Evolutionary conservation across 495 filamentous ascomycete species (phyloP).

Genomic region (Trichoderma orchidacearum): DNA sequence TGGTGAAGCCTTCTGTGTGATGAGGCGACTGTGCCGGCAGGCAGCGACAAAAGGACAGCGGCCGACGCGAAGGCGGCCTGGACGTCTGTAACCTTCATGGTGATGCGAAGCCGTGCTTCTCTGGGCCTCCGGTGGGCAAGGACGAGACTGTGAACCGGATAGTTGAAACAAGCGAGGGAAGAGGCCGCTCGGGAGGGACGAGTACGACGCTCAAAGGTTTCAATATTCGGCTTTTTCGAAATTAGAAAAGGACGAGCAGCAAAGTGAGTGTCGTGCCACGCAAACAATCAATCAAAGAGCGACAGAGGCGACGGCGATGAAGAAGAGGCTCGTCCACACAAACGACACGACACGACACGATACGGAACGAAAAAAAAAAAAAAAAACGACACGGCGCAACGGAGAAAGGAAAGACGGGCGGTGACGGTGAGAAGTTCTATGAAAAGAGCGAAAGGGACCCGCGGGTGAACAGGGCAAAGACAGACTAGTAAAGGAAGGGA

Average conservation of each 20-base stretch:
- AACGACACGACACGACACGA: not conserved
- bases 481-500: not conserved
- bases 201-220: not conserved
- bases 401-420: too few relatives aligned
- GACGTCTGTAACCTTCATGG: slow-evolving; percentile 1
- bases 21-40: not conserved
- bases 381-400: not conserved
- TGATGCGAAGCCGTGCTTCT: too few relatives aligned
- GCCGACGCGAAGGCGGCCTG: not conserved
- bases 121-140: too few relatives aligned
- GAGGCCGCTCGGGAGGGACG: not conserved
- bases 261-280: not conserved
- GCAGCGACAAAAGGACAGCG: not conserved
- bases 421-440: slow-evolving; percentile 1
- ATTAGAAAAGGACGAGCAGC: not conserved
- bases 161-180: not conserved
- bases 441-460: not conserved
- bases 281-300: not conserved
- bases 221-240: too few relatives aligned
- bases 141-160: not conserved
- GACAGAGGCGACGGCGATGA: not conserved
- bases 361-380: not conserved
- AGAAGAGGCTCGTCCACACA: not conserved
- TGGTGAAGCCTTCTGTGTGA: not conserved
- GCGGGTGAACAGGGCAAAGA: not conserved